Evolutionary conservation across 1,284 basidiomycete species (phyloP).

Genomic region (Butyriboletus appendiculatus): DNA sequence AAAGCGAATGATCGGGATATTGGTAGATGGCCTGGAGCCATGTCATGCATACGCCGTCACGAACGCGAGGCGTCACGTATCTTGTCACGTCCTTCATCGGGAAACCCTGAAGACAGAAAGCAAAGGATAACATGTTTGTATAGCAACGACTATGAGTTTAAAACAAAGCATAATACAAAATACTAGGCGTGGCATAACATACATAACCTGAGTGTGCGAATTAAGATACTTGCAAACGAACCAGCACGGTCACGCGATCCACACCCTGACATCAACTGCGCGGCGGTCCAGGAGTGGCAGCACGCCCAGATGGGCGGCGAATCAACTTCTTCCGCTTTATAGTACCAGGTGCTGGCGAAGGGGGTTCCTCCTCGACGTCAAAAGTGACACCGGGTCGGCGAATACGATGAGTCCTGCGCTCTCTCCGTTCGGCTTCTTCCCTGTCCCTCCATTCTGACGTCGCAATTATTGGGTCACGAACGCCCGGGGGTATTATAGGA

Average conservation of each 20-base stretch:
- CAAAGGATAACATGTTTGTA: slow-evolving; percentile 14
- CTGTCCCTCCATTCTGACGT: slow-evolving; percentile 65
- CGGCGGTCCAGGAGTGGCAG: slow-evolving; percentile 26
- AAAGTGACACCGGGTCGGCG: slow-evolving; percentile 71
- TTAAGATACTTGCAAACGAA: slow-evolving; percentile 28
- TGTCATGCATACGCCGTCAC: slow-evolving; percentile 17
- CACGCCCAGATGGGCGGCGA: slow-evolving; percentile 33
- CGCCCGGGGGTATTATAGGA: slow-evolving; percentile 55
- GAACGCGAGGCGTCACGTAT: slow-evolving; percentile 31
- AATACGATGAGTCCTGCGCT: slow-evolving; percentile 47
- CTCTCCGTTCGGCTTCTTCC: slow-evolving; percentile 43
- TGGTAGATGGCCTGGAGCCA: neutral
- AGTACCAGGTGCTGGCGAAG: slow-evolving; percentile 33
- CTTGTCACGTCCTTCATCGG: slow-evolving; percentile 13
- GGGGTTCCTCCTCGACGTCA: slow-evolving; percentile 56
- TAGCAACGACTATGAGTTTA: slow-evolving; percentile 14
- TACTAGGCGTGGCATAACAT: slow-evolving; percentile 35
- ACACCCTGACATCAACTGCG: slow-evolving; percentile 15
- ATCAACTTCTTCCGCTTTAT: slow-evolving; percentile 29
- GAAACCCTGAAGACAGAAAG: neutral
- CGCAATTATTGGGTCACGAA: slow-evolving; percentile 62
- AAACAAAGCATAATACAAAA: slow-evolving; percentile 24
- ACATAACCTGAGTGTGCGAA: slow-evolving; percentile 23
- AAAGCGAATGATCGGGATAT: neutral
- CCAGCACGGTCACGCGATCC: slow-evolving; percentile 1